phyloP scores from a whole-genome alignment of 208 protist genomes.

The Acanthamoeba culbertsoni region DNA sequence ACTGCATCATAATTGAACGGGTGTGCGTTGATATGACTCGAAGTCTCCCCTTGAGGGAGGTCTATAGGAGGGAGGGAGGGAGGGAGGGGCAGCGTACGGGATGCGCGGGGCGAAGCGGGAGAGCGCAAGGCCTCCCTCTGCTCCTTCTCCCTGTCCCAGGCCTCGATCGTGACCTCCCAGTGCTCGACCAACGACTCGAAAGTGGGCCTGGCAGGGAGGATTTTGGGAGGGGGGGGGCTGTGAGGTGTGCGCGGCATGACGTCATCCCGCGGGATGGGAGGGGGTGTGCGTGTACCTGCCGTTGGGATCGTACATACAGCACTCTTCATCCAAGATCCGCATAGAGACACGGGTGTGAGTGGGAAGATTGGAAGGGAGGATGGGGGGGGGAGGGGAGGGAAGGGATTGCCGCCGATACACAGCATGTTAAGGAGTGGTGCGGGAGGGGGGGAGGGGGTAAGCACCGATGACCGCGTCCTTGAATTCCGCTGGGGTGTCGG shows the following conservation, averaged over 20 bases:
- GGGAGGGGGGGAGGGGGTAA: neutral
- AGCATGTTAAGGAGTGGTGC: neutral
- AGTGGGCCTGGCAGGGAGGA: neutral
- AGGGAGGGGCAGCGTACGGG: neutral
- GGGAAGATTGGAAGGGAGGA: neutral
- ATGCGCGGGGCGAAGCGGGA: neutral
- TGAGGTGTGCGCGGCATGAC: too few relatives aligned
- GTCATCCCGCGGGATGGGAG: neutral
- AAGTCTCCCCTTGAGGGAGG: neutral
- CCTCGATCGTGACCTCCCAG: neutral
- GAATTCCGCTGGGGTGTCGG: slow-evolving; percentile 1
- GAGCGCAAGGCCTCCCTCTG: neutral
- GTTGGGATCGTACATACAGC: slow-evolving; percentile 16
- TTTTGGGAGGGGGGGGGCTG: neutral
- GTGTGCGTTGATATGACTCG: neutral
- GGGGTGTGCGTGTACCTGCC: neutral
- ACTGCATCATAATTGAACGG: neutral
- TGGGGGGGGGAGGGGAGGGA: neutral
- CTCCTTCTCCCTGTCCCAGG: slow-evolving; percentile 33
- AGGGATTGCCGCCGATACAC: neutral
- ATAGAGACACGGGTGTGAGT: neutral
- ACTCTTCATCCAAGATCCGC: neutral
- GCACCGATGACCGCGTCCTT: slow-evolving; percentile 15
- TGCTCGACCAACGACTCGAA: slow-evolving; percentile 51
- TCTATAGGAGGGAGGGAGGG: neutral